A percentile compares a stretch with the other conserved stretches of the same genome.
Conservation (phyloP, 2,329 filamentous ascomycete species). For the Penicillium decumbens region DNA sequence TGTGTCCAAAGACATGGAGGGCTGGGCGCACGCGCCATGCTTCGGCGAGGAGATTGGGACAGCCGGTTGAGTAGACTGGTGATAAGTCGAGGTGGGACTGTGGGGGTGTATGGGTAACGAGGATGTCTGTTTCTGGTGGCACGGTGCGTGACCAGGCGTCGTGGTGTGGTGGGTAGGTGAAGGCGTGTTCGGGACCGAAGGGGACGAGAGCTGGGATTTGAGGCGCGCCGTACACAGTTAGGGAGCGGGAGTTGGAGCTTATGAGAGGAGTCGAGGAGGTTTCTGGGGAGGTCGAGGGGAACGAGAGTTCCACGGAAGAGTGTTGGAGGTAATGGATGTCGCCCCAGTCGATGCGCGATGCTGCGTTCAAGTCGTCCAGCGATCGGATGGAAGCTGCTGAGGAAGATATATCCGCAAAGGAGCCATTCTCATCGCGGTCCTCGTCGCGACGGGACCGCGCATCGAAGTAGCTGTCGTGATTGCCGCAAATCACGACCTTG, state of each 20-base stretch:
- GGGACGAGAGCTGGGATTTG: constrained; percentile 65
- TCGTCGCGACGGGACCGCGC: constrained; percentile 54
- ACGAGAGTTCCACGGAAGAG: constrained; percentile 58
- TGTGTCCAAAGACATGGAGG: constrained; percentile 80
- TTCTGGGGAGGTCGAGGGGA: constrained; percentile 38
- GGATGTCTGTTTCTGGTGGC: constrained; percentile 67
- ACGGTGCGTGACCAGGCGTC: constrained; percentile 71
- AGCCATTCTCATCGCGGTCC: constrained; percentile 44
- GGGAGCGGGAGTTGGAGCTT: constrained; percentile 52
- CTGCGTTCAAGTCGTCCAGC: constrained; percentile 40
- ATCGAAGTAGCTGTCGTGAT: constrained; percentile 87
- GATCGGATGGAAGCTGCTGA: constrained; percentile 37
- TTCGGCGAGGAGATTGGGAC: constrained; percentile 65
- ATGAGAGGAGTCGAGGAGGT: constrained; percentile 37
- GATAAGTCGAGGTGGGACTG: constrained; percentile 60
- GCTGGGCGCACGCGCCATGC: constrained; percentile 68
- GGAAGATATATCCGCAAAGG: constrained; percentile 30
- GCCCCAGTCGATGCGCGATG: constrained; percentile 59
- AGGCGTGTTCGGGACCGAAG: constrained; percentile 67
- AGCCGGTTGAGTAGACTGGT: constrained; percentile 61
- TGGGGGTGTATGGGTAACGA: constrained; percentile 78
- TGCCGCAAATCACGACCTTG: constrained; percentile 79
- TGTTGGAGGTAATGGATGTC: constrained; percentile 72
- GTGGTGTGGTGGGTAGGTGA: constrained; percentile 63
- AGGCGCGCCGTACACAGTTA: constrained; percentile 75